Percentiles rank a stretch among this genome's conserved stretches.
Evolutionary conservation across 345 rosid genomes (phyloP).

Genomic region (Gynandropsis gynandra): DNA sequence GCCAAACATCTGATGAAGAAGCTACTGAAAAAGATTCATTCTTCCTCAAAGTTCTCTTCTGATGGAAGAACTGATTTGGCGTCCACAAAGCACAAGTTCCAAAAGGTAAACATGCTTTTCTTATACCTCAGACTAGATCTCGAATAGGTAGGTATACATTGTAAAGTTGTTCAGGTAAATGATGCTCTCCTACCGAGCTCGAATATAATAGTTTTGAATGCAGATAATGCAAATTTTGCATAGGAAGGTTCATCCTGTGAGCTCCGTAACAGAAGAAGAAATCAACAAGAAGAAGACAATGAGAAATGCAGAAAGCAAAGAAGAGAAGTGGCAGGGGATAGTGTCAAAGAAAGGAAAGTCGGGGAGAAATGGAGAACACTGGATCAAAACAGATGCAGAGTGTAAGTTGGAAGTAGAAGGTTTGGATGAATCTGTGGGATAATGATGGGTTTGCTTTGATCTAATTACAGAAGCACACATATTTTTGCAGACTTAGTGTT

Average conservation of each 20-base stretch:
- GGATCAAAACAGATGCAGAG: slow-evolving; percentile 91
- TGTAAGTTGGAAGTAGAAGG: slow-evolving; percentile 50
- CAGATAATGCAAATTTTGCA: slow-evolving; percentile 65
- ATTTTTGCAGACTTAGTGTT: too few species aligned
- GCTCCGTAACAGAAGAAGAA: slow-evolving; percentile 20
- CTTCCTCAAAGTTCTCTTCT: slow-evolving; percentile 32
- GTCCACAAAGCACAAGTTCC: slow-evolving; percentile 50
- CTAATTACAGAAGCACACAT: too few species aligned
- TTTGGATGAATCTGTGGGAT: slow-evolving; percentile 1
- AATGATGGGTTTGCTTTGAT: too few species aligned
- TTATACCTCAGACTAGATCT: neutral
- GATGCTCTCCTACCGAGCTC: slow-evolving; percentile 12
- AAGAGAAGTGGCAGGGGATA: slow-evolving; percentile 25
- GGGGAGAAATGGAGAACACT: slow-evolving; percentile 47
- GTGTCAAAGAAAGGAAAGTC: slow-evolving; percentile 25
- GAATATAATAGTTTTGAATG: slow-evolving; percentile 25
- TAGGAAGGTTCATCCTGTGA: slow-evolving; percentile 74
- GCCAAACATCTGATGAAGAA: slow-evolving; percentile 55
- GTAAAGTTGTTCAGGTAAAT: slow-evolving; percentile 5
- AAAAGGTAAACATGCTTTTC: slow-evolving; percentile 41
- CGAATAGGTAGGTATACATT: slow-evolving; percentile 7
- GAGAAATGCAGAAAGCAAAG: slow-evolving; percentile 24
- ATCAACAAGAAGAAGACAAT: slow-evolving; percentile 20
- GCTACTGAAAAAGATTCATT: slow-evolving; percentile 48
- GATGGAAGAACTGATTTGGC: slow-evolving; percentile 25